Base-by-base conservation (phyloP, 2,329 filamentous ascomycete genomes). In the Verticillium isaacii region DNA sequence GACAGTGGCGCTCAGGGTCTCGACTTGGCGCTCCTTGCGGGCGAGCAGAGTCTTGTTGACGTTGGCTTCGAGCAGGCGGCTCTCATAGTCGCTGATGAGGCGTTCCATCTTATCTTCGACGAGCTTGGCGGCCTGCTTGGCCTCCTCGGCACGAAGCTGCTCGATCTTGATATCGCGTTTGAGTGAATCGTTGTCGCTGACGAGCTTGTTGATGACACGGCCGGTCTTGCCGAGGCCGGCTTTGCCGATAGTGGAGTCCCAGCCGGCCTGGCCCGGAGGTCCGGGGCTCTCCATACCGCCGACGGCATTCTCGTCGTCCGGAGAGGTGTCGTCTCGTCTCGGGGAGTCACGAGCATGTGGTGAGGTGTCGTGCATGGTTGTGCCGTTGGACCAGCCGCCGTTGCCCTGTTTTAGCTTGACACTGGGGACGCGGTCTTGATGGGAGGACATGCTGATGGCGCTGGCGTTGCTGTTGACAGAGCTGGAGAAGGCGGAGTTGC, bases 181-280 rank as follows among this genome's bases (percentile, higher is more conserved):
- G 56, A 94, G 79, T 50, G 87, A 83, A 70, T 94, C 91, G 67
- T 93, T 93, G 71, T 94, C 91, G 60, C 88, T 88, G 71, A 92
- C 91, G 60, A 95, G 83, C 70, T 87, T 86, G 75, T 95, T 92
- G 73, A 95, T 94, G 59, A 92, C 89, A 37, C 89, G 82, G 9
- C 89, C 89, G 11, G 88, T 91, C 78, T 92, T 92, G 54, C 89
- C 89, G 2, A 89, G 77, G 2, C 86, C 87, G 8, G 88, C 88
- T 70, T 89, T 88, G 66, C 88, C 88, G 56, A 90, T 83, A 3
- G 87, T 87, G 34, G 86, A 86, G 69, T 89, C 88, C 85, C 87
- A 89, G 71, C 64, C 67, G n/a, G 73, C 68, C 12, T 77, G 77
- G 29, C 69, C 72, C 19, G 45, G 45, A 23, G 45, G 19, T 55